Evolutionary conservation across 2,329 filamentous ascomycete species (phyloP), one percentile per base, ranked within the genome.

Genomic region (Rutstroemia sp.): DNA sequence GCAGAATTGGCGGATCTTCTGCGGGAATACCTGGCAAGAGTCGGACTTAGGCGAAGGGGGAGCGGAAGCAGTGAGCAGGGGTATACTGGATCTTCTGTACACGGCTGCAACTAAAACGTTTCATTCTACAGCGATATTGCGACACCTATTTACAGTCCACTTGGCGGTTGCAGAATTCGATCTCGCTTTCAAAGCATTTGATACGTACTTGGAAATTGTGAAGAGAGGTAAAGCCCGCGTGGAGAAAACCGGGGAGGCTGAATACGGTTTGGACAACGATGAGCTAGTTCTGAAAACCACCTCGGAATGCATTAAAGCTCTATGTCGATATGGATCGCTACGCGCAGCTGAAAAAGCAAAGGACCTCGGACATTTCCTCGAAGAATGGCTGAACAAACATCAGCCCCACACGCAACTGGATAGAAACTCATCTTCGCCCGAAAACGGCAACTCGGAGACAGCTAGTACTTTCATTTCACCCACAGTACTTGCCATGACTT

Each of bases 51-150:
- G 89, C 3, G 82, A 86, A 65, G 90, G 88, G 5, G 92, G 91
- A 8, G 88, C 90, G 64, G 83, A 86, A 66, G 82, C 79, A 21
- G 75, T 92, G 17, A 88, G 88, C 60, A 83, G 87, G 54, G 84
- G 84, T 51, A 84, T 95, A 34, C 79, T 99, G 42, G 92, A 94
- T 70, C 88, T 91, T 27, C 78, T 99, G 6, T 99, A 97, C 71
- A 87, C 87, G 40, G 89, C 92, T 21, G 89, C 92, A 7, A 90
- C 88, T 9, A 96, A 94, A 71, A 96, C 92, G 0, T 99, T 94
- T 67, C 94, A 99, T 72, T 99, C 94, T 1, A 95, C 92, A 1
- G 77, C 90, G 9, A 88, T 97, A 60, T 75, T 99, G 30, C 81
- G 92, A 57, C 83, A 92, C 65, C 78, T 99, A 0, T 97, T 97